Base-by-base conservation (phyloP, 2,329 filamentous ascomycete species). In the Sphaerulina vaccinii region DNA sequence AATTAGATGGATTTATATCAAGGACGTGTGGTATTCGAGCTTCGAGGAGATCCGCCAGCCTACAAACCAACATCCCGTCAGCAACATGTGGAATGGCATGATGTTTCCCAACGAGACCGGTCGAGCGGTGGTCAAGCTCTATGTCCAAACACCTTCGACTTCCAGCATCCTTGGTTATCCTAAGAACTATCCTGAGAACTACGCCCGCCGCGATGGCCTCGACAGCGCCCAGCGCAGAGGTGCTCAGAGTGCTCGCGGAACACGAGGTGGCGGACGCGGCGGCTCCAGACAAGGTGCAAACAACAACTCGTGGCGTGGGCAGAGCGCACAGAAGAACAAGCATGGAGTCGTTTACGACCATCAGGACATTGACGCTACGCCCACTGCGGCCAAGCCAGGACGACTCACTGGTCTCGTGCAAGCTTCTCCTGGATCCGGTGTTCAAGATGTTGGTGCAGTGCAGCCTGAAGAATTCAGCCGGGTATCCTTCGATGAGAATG, bases 61-160 rank as follows among this genome's bases (percentile, higher is more conserved):
- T 5, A 49, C 54, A 39, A 64, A 58, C 21, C 54, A 53, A 7
- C 54, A 62, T 37, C 51, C 58, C 6, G 59, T 66, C 16, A 57
- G 54, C 5, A 66, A 68, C 56, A 68, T 67, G 65, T 68, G 65
- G 65, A 65, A 65, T 42, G 64, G 64, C 23, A 66, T 66, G 65
- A 54, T 61, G 29, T 62, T 65, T 40, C 50, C 59, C 13, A 48
- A 38, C 16, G 59, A 63, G 8, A 54, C 54, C 16, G 65, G 62
- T 21, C 61, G 62, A 16, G 38, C 55, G 32, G 64, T 67, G 10
- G 54, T 67, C 39, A 49, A 64, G 54, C 52, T 49, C 15, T 68
- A 54, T 52, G 60, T 65, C 39, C 43, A 52, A 36, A 35, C 49
- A 2, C 56, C 62, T 41, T 48, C 56, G 5, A 61, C 54, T 6